Base-by-base conservation (phyloP, 306 rosid species). In the Dryas octopetala region DNA sequence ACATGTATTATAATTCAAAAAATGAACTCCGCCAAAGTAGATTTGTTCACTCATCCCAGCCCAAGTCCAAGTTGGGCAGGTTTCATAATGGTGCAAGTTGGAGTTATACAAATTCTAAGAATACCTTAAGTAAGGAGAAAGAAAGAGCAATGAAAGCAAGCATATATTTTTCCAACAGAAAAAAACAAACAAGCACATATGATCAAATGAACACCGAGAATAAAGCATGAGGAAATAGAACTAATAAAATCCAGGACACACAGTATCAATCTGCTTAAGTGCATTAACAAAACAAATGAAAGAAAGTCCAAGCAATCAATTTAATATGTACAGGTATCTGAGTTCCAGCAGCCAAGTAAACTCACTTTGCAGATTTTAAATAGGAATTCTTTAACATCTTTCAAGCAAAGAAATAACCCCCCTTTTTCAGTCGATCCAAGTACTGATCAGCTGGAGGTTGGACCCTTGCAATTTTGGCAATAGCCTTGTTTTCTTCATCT, bases 401-500 rank as follows among this genome's bases (percentile, higher is more conserved):
- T 17, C 79, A 77, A 60, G 78, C 77, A 79, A 81, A 67, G 74
- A 78, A 81, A 63, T 72, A 75, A n/a, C 82, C 84, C 49, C 70
- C 79, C 41, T 63, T 74, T 9, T 49, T 43, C 73, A 85, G 53
- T 26, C 52, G 71, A 15, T 45, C 76, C 44, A 77, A 15, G 67
- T 77, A 28, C 28, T 9, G 57, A 15, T 7, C 65, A 17, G 65
- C 80, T 16, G 12, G 16, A 48, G 80, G 85, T 49, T 80, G 89
- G 9, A 53, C 11, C 76, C 85, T 79, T 13, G 83, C 85, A 52
- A 85, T n/a, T 13, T 62, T 7, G 45, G 80, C 76, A 66, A 80
- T 85, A 19, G 81, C 85, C 59, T 70, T 41, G 74, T 79, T 76
- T 82, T 85, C 86, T 73, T 82, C 85, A 77, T 6, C 47, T 53